A percentile compares a stretch with the other conserved stretches of the same genome.
phyloP scores from a whole-genome alignment of 2,329 filamentous ascomycete species.

The Cladosporium cucumerinum region DNA sequence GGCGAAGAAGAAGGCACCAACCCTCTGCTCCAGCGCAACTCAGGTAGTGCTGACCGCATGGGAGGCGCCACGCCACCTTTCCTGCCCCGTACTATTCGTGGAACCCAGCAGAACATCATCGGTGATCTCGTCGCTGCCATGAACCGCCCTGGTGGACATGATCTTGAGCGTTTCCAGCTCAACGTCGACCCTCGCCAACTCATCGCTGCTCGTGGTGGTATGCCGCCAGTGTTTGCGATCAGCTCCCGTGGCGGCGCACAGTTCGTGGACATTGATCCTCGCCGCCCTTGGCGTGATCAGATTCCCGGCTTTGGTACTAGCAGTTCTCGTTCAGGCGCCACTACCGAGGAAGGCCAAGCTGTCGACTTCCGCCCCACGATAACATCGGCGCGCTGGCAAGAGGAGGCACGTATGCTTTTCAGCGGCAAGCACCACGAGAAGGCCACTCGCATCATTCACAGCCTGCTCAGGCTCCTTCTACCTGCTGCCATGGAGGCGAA shows the following conservation, averaged over 20 bases:
- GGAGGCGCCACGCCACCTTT: conserved; percentile 7
- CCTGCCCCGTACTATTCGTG: conserved; percentile 17
- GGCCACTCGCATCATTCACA: conserved; percentile 62
- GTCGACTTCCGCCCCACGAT: conserved; percentile 69
- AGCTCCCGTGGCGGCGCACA: conserved; percentile 11
- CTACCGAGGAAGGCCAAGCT: conserved; percentile 66
- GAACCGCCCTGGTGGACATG: conserved; percentile 8
- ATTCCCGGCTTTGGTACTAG: conserved; percentile 52
- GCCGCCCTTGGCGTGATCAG: conserved; percentile 25
- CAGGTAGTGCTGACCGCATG: conserved; percentile 7
- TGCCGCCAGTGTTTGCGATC: conserved; percentile 14
- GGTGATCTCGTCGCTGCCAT: conserved; percentile 13
- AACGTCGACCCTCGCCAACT: conserved; percentile 13
- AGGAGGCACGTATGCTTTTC: conserved; percentile 86
- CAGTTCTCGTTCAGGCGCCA: conserved; percentile 32
- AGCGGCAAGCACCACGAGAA: conserved; percentile 66
- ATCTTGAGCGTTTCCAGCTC: conserved; percentile 5
- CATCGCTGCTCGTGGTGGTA: background rate
- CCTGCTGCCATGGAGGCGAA: conserved; percentile 82
- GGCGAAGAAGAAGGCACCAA: conserved; percentile 78
- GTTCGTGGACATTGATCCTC: conserved; percentile 30
- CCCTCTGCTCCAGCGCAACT: conserved; percentile 65
- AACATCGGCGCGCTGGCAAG: conserved; percentile 77
- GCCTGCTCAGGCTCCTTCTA: conserved; percentile 69
- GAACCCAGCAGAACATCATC: conserved; percentile 5